Evolutionary conservation across 768 basidiomycete genomes (phyloP).

Genomic region (Tricholoma furcatifolium): DNA sequence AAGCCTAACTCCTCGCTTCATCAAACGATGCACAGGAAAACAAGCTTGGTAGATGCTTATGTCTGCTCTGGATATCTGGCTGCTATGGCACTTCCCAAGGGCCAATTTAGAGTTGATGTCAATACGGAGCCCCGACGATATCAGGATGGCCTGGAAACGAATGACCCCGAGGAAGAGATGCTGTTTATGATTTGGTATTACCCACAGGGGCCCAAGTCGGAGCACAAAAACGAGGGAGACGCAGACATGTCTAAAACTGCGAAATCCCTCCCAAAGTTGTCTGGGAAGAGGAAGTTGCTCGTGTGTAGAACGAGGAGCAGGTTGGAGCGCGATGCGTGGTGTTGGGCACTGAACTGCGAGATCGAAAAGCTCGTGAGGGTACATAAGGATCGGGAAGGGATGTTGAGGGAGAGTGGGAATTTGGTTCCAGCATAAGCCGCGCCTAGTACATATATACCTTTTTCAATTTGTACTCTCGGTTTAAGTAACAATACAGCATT

Average conservation of each 20-base stretch:
- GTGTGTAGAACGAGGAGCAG: conserved; percentile 77
- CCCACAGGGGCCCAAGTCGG: conserved; percentile 28
- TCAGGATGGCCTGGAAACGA: conserved; percentile 84
- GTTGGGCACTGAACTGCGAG: conserved; percentile 89
- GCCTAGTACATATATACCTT: conserved; percentile 10
- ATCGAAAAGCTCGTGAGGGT: conserved; percentile 77
- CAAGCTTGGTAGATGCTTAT: conserved; percentile 73
- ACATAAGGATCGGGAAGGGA: conserved; percentile 62
- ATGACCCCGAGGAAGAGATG: conserved; percentile 86
- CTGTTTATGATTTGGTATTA: conserved; percentile 81
- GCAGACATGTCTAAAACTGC: conserved; percentile 21
- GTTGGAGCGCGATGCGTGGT: conserved; percentile 92
- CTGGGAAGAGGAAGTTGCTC: conserved; percentile 55
- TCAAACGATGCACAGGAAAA: conserved; percentile 49
- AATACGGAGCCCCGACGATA: conserved; percentile 69
- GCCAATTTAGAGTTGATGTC: conserved; percentile 59
- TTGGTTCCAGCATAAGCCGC: conserved; percentile 35
- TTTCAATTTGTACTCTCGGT: conserved; percentile 6
- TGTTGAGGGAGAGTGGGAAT: conserved; percentile 62
- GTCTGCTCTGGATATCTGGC: conserved; percentile 87
- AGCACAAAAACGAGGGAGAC: conserved; percentile 21
- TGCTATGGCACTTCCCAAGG: conserved; percentile 58
- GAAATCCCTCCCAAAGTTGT: conserved; percentile 46
- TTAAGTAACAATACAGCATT: not conserved
- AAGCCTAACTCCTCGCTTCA: conserved; percentile 58